phyloP scores from a whole-genome alignment of 768 basidiomycete species.

The Russula vinacea region DNA sequence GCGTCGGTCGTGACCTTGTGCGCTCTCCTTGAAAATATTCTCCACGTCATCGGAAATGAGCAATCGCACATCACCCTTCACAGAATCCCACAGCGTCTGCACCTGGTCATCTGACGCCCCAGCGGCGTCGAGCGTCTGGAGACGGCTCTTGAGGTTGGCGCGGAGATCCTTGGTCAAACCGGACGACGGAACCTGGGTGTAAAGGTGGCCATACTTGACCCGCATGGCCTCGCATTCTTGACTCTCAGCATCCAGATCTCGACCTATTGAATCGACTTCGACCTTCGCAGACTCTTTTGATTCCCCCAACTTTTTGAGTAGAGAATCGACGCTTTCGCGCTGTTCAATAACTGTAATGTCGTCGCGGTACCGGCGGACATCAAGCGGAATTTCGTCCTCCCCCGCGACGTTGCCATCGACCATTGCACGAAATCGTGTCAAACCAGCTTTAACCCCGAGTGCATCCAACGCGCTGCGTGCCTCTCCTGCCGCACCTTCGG shows the following conservation, averaged over 20 bases:
- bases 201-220: slow-evolving; percentile 81
- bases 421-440: slow-evolving; percentile 67
- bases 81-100: slow-evolving; percentile 63
- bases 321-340: slow-evolving; percentile 59
- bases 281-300: slow-evolving; percentile 56
- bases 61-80: slow-evolving; percentile 59
- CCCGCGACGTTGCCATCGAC: slow-evolving; percentile 60
- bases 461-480: slow-evolving; percentile 74
- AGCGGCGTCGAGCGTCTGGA: slow-evolving; percentile 70
- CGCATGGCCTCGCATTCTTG: slow-evolving; percentile 86
- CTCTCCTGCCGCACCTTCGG: slow-evolving; percentile 80
- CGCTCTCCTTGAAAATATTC: slow-evolving; percentile 56
- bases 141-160: slow-evolving; percentile 75
- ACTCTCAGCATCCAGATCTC: slow-evolving; percentile 77
- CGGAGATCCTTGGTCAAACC: slow-evolving; percentile 66
- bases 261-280: slow-evolving; percentile 59
- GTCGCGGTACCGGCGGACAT: slow-evolving; percentile 69
- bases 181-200: slow-evolving; percentile 83
- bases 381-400: slow-evolving; percentile 64
- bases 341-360: slow-evolving; percentile 71
- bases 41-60: slow-evolving; percentile 61
- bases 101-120: slow-evolving; percentile 77
- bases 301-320: slow-evolving; percentile 55
- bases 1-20: slow-evolving; percentile 39
- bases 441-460: slow-evolving; percentile 70